Evolutionary conservation across 139 green algal species (phyloP).

Genomic region (Edaphochlamys debaryana): DNA sequence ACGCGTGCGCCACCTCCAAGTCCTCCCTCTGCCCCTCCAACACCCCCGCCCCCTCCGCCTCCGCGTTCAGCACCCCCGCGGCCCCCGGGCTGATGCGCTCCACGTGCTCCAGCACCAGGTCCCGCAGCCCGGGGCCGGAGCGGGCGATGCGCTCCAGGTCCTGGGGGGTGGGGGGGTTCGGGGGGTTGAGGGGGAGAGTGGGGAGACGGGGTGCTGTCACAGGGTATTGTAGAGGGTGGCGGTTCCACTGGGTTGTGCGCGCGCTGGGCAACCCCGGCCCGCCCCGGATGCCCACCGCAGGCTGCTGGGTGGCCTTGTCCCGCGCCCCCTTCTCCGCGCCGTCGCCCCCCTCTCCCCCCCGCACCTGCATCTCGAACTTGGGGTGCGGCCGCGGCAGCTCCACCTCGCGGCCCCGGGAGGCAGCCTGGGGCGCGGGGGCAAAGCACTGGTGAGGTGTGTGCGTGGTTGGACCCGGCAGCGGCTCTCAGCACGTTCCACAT

Average conservation of each 20-base stretch:
- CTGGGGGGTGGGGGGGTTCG: neutral
- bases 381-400: constrained; percentile 62
- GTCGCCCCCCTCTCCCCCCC: neutral
- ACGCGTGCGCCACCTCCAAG: constrained; percentile 26
- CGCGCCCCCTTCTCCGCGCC: neutral
- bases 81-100: constrained; percentile 44
- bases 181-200: neutral
- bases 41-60: neutral
- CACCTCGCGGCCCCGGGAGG: constrained; percentile 30
- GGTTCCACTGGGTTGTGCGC: too few species aligned
- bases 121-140: constrained; percentile 39
- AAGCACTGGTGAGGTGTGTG: neutral
- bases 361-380: constrained; percentile 60
- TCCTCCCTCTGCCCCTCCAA: neutral
- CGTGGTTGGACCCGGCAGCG: neutral
- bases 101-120: constrained; percentile 67
- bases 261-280: too few species aligned
- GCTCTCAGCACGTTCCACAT: too few species aligned
- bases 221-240: neutral
- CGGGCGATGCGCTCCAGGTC: constrained; percentile 48
- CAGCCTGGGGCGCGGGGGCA: neutral
- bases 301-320: too few species aligned
- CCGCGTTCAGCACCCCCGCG: neutral
- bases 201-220: neutral
- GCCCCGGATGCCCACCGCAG: too few species aligned